Percentiles rank a stretch among this genome's conserved stretches.
These are phyloP conservation scores for Alternaria ethzedia DNA, from an alignment of 2,329 filamentous ascomycete species.

Conservation along the genomic window DNA sequence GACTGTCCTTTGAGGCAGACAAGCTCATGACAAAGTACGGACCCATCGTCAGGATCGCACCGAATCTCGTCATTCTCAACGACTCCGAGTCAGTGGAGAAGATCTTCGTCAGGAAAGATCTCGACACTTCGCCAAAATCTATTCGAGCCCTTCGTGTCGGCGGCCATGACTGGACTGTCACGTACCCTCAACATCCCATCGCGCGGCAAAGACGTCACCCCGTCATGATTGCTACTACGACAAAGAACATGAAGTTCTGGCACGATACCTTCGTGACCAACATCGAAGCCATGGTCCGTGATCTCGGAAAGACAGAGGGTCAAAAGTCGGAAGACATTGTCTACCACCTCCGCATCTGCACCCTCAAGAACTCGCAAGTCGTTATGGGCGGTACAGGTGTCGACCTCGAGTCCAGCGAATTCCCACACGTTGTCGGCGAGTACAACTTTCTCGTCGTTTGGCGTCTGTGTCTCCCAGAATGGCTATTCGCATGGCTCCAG, in stretches of 20 bases:
- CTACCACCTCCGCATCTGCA: conserved; percentile 27
- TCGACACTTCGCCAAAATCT: conserved; percentile 26
- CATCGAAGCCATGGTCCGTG: conserved; percentile 23
- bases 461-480: conserved; percentile 26
- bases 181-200: conserved; percentile 27
- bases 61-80: conserved; percentile 26
- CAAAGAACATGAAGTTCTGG: conserved; percentile 24
- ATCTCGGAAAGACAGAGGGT: conserved; percentile 18
- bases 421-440: conserved; percentile 25
- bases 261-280: conserved; percentile 20
- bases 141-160: conserved; percentile 27
- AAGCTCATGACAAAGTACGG: conserved; percentile 25
- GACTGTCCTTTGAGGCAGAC: conserved; percentile 25
- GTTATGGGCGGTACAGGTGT: conserved; percentile 27
- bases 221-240: conserved; percentile 29
- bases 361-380: conserved; percentile 25
- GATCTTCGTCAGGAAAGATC: conserved; percentile 23
- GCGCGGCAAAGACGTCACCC: conserved; percentile 22
- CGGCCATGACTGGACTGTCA: conserved; percentile 29
- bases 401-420: conserved; percentile 17
- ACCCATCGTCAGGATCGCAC: conserved; percentile 25
- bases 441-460: conserved; percentile 31
- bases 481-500: conserved; percentile 26
- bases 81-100: conserved; percentile 24
- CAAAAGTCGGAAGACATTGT: conserved; percentile 25